Evolutionary conservation across 352 stramenopile genomes (phyloP).

Genomic region (Phytophthora multivora): DNA sequence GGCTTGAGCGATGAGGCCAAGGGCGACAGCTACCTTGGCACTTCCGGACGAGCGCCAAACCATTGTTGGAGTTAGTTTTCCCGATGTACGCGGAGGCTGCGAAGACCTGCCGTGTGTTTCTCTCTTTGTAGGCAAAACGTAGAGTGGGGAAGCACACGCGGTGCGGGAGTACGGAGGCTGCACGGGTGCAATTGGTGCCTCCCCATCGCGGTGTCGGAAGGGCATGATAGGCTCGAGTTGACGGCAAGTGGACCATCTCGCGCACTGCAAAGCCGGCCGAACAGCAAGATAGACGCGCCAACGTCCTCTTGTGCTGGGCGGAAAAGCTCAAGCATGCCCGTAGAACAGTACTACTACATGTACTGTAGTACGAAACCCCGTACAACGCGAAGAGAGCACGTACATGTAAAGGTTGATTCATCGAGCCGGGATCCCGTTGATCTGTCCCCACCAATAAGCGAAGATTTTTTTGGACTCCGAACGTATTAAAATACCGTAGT

Average conservation of each 20-base stretch:
- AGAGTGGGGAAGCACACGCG: constrained; percentile 20
- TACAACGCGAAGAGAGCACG: constrained; percentile 21
- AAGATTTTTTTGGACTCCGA: constrained; percentile 1
- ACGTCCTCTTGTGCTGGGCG: constrained; percentile 19
- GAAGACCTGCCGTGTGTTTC: constrained; percentile 29
- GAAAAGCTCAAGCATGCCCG: not conserved
- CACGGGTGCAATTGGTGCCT: constrained; percentile 19
- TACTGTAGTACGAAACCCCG: too few relatives aligned
- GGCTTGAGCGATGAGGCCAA: constrained; percentile 29
- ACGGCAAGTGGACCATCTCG: constrained; percentile 14
- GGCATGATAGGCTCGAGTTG: constrained; percentile 16
- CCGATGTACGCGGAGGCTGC: constrained; percentile 22
- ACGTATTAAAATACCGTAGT: constrained; percentile 2
- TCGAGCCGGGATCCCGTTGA: constrained; percentile 1
- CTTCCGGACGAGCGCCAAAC: constrained; percentile 31
- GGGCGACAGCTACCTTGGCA: constrained; percentile 28
- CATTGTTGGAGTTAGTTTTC: constrained; percentile 25
- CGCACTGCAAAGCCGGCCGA: constrained; percentile 17
- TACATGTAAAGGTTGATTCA: constrained; percentile 7
- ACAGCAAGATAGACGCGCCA: constrained; percentile 19
- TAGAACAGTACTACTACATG: too few relatives aligned
- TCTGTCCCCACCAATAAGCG: not conserved
- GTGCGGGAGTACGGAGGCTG: constrained; percentile 7
- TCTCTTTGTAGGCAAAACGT: constrained; percentile 31
- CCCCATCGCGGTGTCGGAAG: constrained; percentile 14